phyloP scores from a whole-genome alignment of 2,329 filamentous ascomycete species.

The Fusarium austroafricanum region DNA sequence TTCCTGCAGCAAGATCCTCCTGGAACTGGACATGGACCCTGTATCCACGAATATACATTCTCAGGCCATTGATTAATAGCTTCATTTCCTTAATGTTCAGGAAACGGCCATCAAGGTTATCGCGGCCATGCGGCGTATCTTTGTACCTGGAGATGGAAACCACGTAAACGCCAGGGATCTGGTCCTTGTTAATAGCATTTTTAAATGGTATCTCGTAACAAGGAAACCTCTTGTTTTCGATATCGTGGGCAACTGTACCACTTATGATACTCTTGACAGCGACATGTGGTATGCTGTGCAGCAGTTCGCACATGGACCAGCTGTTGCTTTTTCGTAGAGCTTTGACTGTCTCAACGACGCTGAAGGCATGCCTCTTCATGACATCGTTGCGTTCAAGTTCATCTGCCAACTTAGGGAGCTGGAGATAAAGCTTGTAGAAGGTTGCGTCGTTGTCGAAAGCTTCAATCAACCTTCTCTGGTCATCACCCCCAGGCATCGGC shows the following conservation, averaged over 20 bases:
- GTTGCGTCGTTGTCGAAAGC: background rate
- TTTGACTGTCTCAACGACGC: background rate
- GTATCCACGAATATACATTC: slow-evolving; percentile 5
- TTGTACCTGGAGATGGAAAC: background rate
- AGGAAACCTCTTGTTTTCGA: background rate
- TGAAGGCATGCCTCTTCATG: background rate
- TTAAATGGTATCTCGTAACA: background rate
- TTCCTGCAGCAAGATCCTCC: background rate
- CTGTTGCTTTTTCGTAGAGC: background rate
- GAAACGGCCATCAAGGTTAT: background rate
- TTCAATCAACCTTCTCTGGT: background rate
- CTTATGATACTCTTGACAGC: background rate
- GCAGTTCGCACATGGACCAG: slow-evolving; percentile 5
- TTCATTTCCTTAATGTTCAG: slow-evolving; percentile 11
- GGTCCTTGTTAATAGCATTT: background rate
- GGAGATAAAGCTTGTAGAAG: background rate
- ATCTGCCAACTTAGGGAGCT: slow-evolving; percentile 1
- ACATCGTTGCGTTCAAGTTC: background rate
- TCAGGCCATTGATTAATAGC: background rate
- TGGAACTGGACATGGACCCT: background rate
- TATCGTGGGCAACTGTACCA: slow-evolving; percentile 8
- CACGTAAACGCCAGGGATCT: slow-evolving; percentile 10
- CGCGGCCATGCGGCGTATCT: background rate
- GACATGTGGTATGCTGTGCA: background rate
- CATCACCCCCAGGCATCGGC: slow-evolving; percentile 1